These are phyloP conservation scores for Novymonas esmeraldas DNA, from an alignment of 208 protist genomes.

Conservation along the genomic window DNA sequence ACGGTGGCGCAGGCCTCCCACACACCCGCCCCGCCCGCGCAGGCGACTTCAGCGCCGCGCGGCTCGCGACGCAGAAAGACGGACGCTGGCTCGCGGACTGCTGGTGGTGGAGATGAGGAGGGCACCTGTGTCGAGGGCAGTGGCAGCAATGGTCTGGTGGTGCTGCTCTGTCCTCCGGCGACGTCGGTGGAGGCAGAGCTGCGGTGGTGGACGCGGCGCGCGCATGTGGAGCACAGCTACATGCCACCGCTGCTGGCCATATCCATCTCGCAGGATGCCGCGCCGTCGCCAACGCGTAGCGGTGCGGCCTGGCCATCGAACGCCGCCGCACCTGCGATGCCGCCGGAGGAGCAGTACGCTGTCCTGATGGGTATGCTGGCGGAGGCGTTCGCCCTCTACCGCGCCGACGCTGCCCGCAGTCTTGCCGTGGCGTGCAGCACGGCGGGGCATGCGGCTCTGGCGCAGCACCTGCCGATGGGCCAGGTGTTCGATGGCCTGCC, in stretches of 20 bases:
- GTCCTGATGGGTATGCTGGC: background rate
- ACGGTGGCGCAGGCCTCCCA: too few species aligned
- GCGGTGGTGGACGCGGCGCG: conserved; percentile 57
- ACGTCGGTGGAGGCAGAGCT: conserved; percentile 38
- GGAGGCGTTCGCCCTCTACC: background rate
- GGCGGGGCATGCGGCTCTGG: conserved; percentile 3
- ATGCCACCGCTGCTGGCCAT: conserved; percentile 65
- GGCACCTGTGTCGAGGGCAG: too few species aligned
- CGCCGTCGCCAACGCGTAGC: too few species aligned
- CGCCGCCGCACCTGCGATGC: background rate
- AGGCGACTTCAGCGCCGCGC: conserved; percentile 3
- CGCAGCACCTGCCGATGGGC: conserved; percentile 1
- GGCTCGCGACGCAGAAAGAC: background rate
- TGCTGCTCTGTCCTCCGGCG: conserved; percentile 32
- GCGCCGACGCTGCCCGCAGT: conserved; percentile 1
- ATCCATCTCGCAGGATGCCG: conserved; percentile 33
- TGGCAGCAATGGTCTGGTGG: conserved; percentile 23
- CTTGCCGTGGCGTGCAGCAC: conserved; percentile 11
- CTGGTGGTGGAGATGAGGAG: too few species aligned
- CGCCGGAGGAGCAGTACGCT: background rate
- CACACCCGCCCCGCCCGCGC: too few species aligned
- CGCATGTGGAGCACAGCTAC: conserved; percentile 64
- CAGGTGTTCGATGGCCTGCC: conserved; percentile 12
- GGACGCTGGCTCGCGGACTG: too few species aligned
- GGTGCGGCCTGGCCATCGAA: background rate